phyloP scores from a whole-genome alignment of 345 rosid species.

The Populus tremula region DNA sequence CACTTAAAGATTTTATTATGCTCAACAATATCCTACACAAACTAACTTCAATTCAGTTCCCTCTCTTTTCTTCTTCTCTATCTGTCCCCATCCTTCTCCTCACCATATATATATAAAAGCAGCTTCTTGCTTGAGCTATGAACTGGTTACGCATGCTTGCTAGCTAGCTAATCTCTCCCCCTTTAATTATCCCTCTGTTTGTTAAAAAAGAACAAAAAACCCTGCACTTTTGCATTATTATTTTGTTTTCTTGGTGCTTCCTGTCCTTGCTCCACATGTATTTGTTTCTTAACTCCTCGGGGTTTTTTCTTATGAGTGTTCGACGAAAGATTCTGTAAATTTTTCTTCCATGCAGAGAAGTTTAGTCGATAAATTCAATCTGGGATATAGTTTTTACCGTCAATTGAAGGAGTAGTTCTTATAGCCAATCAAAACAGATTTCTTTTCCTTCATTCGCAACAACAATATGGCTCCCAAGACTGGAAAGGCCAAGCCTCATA shows the following conservation, averaged over 20 bases:
- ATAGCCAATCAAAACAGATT: background rate
- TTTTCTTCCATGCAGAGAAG: background rate
- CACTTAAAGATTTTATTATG: background rate
- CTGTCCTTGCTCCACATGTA: background rate
- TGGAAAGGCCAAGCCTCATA: conserved; percentile 33
- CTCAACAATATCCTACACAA: conserved; percentile 14
- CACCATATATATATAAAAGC: background rate
- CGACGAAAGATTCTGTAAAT: background rate
- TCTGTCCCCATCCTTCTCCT: background rate
- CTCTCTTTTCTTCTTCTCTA: background rate
- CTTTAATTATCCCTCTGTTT: background rate
- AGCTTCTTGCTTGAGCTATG: background rate
- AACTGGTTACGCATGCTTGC: background rate
- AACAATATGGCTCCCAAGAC: conserved; percentile 30
- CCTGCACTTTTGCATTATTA: background rate
- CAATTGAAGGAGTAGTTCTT: conserved; percentile 1
- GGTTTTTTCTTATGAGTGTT: background rate
- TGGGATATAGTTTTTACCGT: conserved; percentile 20
- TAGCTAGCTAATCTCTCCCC: background rate
- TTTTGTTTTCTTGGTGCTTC: background rate
- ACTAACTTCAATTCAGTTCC: background rate
- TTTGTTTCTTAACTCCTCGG: background rate
- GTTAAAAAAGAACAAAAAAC: background rate
- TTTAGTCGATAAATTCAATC: conserved; percentile 27
- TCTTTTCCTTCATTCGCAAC: background rate